Evolutionary conservation across 345 rosid species (phyloP).

Genomic region (Camelina hispida): DNA sequence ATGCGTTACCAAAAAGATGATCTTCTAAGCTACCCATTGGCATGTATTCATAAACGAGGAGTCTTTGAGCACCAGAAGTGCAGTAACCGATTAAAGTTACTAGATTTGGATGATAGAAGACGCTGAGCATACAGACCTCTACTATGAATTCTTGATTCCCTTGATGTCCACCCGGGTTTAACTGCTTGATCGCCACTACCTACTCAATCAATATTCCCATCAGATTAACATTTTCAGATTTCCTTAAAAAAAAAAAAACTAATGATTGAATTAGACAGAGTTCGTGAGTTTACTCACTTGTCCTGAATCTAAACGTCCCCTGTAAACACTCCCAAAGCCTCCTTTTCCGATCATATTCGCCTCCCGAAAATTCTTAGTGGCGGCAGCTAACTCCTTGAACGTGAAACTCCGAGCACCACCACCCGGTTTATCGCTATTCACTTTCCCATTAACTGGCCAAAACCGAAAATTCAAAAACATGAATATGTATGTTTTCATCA

Average conservation of each 20-base stretch:
- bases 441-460: constrained; percentile 49
- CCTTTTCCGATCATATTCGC: constrained; percentile 85
- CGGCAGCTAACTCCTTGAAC: constrained; percentile 73
- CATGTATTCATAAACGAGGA: constrained; percentile 94
- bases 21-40: constrained; percentile 93
- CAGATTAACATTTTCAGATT: background rate
- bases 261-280: background rate
- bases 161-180: constrained; percentile 84
- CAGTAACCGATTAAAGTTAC: constrained; percentile 90
- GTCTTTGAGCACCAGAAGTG: constrained; percentile 87
- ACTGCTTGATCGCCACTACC: constrained; percentile 91
- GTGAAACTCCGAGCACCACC: constrained; percentile 83
- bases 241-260: constrained; percentile 6
- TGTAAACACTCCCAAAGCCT: constrained; percentile 92
- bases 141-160: constrained; percentile 94
- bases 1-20: constrained; percentile 78
- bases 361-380: constrained; percentile 76
- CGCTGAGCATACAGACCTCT: constrained; percentile 92
- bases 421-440: constrained; percentile 42
- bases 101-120: constrained; percentile 78
- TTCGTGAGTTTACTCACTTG: constrained; percentile 46
- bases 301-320: constrained; percentile 77
- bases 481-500: background rate
- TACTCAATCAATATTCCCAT: constrained; percentile 36
- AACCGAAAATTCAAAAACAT: background rate